Base-by-base conservation (phyloP, 148 eudicot genomes). In the Fallopia convolvulus region DNA sequence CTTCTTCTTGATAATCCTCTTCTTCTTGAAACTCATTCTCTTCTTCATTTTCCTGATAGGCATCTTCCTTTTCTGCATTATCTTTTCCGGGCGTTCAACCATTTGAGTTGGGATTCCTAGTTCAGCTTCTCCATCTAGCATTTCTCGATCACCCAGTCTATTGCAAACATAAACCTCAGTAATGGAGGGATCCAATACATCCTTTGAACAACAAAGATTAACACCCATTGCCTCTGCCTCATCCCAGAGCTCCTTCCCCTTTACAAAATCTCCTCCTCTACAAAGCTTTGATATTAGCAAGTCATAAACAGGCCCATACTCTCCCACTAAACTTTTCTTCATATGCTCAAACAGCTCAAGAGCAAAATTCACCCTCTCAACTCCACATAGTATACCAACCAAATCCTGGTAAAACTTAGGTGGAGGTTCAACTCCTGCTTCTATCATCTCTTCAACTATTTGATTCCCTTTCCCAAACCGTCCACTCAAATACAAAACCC, bases 381-480 rank as follows among this genome's bases (percentile, higher is more conserved):
- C 89, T 46, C 90, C 92, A 80, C 92, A 89, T 15, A 89, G 86
- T 77, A 89, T 58, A 66, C 92, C 89, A 81, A 87, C 74, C 12
- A 89, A 78, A 79, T 85, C 85, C 77, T 86, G 75, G 75, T 85
- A 86, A 60, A 89, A 89, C 77, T 84, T 89, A 10, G 76, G 65
- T 41, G 89, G 87, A 9, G 90, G 90, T 47, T 81, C 76, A 66
- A 89, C 36, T 50, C 85, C 84, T 18, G 78, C 85, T 12, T 84
- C 86, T 42, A 78, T 79, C 87, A 85, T 84, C 78, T 82, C 72
- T 61, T 83, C 87, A 68, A 87, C 78, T 72, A 81, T 70, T 79
- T 83, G 90, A 83, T 87, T 87, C 75, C 92, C 89, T 82, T 85
- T 89, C 8, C 90, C 92, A 47, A 89, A 89, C 77, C 92, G 86